A percentile compares a stretch with the other conserved stretches of the same genome.
Evolutionary conservation across 768 basidiomycete genomes (phyloP).

Genomic region (Aureoboletus auriporus): DNA sequence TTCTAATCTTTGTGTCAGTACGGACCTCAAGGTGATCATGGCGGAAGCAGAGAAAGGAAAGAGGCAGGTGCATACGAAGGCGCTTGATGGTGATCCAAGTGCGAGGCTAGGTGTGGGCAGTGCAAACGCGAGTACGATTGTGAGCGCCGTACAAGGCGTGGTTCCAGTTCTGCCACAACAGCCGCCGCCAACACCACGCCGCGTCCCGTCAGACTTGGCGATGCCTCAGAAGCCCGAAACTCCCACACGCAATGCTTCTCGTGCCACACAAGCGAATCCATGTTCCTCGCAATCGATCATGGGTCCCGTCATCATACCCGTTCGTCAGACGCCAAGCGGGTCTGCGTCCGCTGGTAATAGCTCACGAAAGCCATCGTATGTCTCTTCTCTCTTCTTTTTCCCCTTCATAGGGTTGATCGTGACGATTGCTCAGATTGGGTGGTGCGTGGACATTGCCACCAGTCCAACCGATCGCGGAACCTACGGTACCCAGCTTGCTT

Average conservation of each 20-base stretch:
- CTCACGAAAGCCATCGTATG: slow-evolving; percentile 50
- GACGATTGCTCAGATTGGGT: slow-evolving; percentile 17
- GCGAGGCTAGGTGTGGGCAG: no score
- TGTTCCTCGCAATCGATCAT: slow-evolving; percentile 32
- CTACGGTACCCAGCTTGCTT: slow-evolving; percentile 30
- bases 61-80: slow-evolving; percentile 4
- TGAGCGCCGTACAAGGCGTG: no score
- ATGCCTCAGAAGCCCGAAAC: slow-evolving; percentile 5
- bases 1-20: slow-evolving; percentile 36
- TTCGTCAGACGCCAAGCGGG: slow-evolving; percentile 38
- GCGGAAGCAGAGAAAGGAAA: slow-evolving; percentile 58
- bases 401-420: background rate
- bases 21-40: slow-evolving; percentile 85
- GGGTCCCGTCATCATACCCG: slow-evolving; percentile 65
- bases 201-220: slow-evolving; percentile 5
- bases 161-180: no score
- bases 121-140: no score
- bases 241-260: slow-evolving; percentile 4
- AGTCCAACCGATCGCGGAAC: slow-evolving; percentile 41
- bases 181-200: slow-evolving; percentile 2
- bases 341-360: slow-evolving; percentile 13
- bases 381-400: slow-evolving; percentile 7
- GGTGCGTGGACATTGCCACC: slow-evolving; percentile 65
- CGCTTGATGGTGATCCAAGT: background rate
- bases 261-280: slow-evolving; percentile 22